phyloP scores from a whole-genome alignment of 331 rosid genomes.

The Erythrophleum ivorense region DNA sequence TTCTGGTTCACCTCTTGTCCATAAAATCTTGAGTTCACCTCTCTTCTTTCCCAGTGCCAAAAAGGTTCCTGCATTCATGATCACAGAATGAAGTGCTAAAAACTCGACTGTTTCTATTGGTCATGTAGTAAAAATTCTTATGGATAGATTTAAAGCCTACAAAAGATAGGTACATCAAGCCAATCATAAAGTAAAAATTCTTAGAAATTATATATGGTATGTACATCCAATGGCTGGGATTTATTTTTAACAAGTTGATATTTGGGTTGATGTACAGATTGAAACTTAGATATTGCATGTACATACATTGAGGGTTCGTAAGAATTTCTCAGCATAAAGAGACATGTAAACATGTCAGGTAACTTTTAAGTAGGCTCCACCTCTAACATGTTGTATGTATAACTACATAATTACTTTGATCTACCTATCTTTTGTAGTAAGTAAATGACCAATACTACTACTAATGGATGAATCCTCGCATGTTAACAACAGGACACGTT shows the following conservation, averaged over 20 bases:
- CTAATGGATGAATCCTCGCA: background rate
- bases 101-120: background rate
- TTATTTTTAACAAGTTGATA: background rate
- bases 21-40: conserved; percentile 85
- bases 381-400: background rate
- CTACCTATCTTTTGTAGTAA: background rate
- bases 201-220: background rate
- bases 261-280: background rate
- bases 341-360: background rate
- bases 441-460: background rate
- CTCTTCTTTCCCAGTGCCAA: conserved; percentile 90
- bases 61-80: conserved; percentile 72
- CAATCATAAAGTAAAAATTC: background rate
- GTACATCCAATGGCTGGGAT: background rate
- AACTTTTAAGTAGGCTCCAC: background rate
- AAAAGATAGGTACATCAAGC: background rate
- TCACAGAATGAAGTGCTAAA: conserved; percentile 28
- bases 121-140: background rate
- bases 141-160: background rate
- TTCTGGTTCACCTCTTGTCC: conserved; percentile 97
- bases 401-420: background rate
- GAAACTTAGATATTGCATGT: background rate
- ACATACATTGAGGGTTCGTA: background rate
- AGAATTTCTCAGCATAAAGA: background rate
- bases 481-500: background rate